Evolutionary conservation across 2,329 filamentous ascomycete genomes (phyloP), one percentile per base, ranked within the genome.

Genomic region (Aureobasidium sp.): DNA sequence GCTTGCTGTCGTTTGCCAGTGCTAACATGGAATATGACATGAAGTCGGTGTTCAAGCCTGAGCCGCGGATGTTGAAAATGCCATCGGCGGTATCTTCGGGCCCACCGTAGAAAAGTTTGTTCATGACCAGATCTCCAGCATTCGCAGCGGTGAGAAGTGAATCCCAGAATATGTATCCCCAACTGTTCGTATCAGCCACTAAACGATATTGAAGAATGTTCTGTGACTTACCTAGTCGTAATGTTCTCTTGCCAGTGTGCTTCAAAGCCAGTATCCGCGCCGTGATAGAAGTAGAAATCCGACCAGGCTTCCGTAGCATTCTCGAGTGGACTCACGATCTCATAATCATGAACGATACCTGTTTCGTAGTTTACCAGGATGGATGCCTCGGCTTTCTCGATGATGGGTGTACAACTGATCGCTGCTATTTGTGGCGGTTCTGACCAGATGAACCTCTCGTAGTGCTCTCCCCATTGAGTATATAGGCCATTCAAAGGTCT

Each of bases 1-100:
- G 29, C 19, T 47, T 35, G 42, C 19, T 47, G 30, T 48, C 38
- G 8, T 48, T 38, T 6, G 32, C 44, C 3, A 48, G 21, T 2
- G 12, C 4, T 4, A 38, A 16, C 44, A 48, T 48, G 16, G 30
- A 48, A 8, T 48, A 48, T 5, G 44, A 48, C 44, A 48, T 48
- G 30, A 48, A 14, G 29, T 48, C 44, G 14, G 34, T 19, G n/a
- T 48, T 48, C 3, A 48, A 14, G 24, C 32, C 44, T 19, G 12
- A 8, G 3, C 21, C 30, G 6, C 14, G 29, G 14, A 35, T 24
- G 12, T 38, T 38, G 44, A 25, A 37, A 38, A 24, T 14, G 44
- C n/a, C 16, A 35, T 16, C 30, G 3, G 17, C 8, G 12, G 21
- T n/a, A 6, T 21, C 17, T 21, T 39, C 35, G 7, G 35, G 35